Evolutionary conservation across 345 rosid genomes (phyloP).

Genomic region (Linum usitatissimum): DNA sequence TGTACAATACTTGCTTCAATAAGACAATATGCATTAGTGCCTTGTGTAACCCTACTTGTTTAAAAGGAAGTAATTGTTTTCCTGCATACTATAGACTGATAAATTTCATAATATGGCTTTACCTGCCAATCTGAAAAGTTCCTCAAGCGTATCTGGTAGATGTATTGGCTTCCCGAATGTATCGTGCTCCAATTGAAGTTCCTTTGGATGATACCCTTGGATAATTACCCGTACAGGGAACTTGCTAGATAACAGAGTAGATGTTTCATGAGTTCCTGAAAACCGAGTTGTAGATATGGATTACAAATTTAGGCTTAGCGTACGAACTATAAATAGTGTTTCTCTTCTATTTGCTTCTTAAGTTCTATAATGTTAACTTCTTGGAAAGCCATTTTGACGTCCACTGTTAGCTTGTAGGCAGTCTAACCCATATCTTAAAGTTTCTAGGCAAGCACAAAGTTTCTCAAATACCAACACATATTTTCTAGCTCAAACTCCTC

Average conservation of each 20-base stretch:
- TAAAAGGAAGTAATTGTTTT: background rate
- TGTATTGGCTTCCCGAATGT: slow-evolving; percentile 47
- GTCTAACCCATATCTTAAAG: background rate
- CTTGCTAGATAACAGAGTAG: slow-evolving; percentile 20
- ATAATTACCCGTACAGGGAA: slow-evolving; percentile 49
- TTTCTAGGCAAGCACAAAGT: background rate
- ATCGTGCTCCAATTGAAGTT: slow-evolving; percentile 26
- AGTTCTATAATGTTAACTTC: too few relatives aligned
- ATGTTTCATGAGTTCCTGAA: slow-evolving; percentile 32
- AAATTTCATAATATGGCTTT: slow-evolving; percentile 9
- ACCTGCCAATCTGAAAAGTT: slow-evolving; percentile 73
- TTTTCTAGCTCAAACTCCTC: background rate
- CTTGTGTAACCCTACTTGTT: background rate
- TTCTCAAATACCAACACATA: background rate
- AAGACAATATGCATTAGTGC: background rate
- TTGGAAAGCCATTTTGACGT: background rate
- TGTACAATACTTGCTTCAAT: background rate
- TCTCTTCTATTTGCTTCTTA: too few relatives aligned
- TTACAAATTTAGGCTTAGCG: background rate
- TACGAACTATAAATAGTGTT: too few relatives aligned
- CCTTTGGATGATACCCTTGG: slow-evolving; percentile 55
- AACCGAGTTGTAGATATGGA: slow-evolving; percentile 1
- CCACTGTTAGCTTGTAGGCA: background rate
- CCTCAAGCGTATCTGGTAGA: slow-evolving; percentile 59
- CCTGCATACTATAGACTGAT: background rate